These are phyloP conservation scores for Waltiozyma sp. DNA, from an alignment of 1,139 yeast genomes.

Conservation along the genomic window DNA sequence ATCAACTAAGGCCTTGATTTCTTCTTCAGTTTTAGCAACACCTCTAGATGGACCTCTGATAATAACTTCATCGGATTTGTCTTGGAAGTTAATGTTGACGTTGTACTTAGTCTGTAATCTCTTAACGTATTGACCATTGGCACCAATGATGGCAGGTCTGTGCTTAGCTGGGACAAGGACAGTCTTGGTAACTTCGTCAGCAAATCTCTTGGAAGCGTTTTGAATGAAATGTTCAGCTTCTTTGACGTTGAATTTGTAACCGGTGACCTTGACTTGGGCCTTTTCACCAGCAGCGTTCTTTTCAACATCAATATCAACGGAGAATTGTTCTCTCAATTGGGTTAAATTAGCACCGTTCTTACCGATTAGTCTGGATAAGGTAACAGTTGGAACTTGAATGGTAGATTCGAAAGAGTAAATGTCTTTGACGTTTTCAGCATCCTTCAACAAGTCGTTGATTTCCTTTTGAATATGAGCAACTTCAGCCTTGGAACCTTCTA, in stretches of 20 bases:
- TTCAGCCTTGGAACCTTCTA: slow-evolving; percentile 53
- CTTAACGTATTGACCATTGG: slow-evolving; percentile 69
- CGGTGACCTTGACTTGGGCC: slow-evolving; percentile 54
- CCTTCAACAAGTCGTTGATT: slow-evolving; percentile 45
- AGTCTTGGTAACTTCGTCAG: slow-evolving; percentile 64
- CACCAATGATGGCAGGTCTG: slow-evolving; percentile 80
- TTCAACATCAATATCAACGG: slow-evolving; percentile 64
- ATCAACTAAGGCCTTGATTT: slow-evolving; percentile 70
- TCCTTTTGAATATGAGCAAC: slow-evolving; percentile 44
- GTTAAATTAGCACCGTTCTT: slow-evolving; percentile 71
- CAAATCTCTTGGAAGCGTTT: slow-evolving; percentile 61
- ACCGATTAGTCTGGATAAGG: slow-evolving; percentile 78
- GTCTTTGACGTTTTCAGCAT: slow-evolving; percentile 51
- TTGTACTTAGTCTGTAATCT: slow-evolving; percentile 84
- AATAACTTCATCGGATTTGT: slow-evolving; percentile 49
- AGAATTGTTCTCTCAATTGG: slow-evolving; percentile 64
- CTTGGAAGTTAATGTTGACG: slow-evolving; percentile 73
- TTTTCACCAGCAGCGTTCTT: slow-evolving; percentile 31
- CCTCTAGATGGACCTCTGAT: slow-evolving; percentile 90
- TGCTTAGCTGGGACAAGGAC: slow-evolving; percentile 64
- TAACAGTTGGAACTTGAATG: slow-evolving; percentile 52
- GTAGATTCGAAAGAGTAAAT: slow-evolving; percentile 46
- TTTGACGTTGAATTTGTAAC: slow-evolving; percentile 70
- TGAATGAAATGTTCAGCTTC: slow-evolving; percentile 55
- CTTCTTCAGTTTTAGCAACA: slow-evolving; percentile 78